Percentiles rank a stretch among this genome's conserved stretches.
These are phyloP conservation scores for Pseudogymnoascus pannorum DNA, from an alignment of 2,329 filamentous ascomycete genomes.

Conservation along the genomic window DNA sequence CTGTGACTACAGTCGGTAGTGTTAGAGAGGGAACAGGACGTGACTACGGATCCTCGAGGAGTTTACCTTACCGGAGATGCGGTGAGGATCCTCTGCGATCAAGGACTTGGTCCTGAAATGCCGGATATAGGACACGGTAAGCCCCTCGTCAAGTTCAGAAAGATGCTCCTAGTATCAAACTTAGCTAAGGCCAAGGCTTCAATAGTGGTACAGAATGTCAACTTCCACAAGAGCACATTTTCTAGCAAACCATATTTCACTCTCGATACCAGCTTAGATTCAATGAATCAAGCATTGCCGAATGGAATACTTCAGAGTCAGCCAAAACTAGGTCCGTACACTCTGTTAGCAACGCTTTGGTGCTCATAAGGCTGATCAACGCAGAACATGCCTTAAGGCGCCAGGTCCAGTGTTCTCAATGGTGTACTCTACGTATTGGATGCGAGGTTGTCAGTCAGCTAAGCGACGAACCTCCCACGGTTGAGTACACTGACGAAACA, in stretches of 20 bases:
- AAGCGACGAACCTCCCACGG: too few relatives aligned
- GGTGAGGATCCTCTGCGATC: slow-evolving; percentile 10
- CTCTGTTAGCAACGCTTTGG: background rate
- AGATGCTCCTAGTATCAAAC: background rate
- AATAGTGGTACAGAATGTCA: background rate
- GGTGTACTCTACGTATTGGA: too few relatives aligned
- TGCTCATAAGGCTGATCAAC: background rate
- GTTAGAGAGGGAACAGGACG: slow-evolving; percentile 10
- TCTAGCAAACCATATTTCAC: background rate
- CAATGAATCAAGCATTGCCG: slow-evolving; percentile 2
- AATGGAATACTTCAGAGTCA: slow-evolving; percentile 9
- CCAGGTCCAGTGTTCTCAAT: too few relatives aligned
- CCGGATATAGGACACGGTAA: background rate
- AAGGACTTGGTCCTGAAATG: slow-evolving; percentile 10
- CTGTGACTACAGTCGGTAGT: slow-evolving; percentile 8
- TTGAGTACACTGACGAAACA: too few relatives aligned
- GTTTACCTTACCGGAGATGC: slow-evolving; percentile 12
- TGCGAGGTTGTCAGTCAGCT: too few relatives aligned
- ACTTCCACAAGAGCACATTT: slow-evolving; percentile 11
- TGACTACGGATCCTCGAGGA: slow-evolving; percentile 12
- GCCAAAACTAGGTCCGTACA: slow-evolving; percentile 8
- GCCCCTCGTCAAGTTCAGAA: background rate
- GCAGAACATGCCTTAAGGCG: too few relatives aligned
- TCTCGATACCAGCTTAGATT: background rate
- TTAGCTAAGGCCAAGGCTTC: background rate